phyloP scores from a whole-genome alignment of 768 basidiomycete species.

The Sporobolomyces phaffii region DNA sequence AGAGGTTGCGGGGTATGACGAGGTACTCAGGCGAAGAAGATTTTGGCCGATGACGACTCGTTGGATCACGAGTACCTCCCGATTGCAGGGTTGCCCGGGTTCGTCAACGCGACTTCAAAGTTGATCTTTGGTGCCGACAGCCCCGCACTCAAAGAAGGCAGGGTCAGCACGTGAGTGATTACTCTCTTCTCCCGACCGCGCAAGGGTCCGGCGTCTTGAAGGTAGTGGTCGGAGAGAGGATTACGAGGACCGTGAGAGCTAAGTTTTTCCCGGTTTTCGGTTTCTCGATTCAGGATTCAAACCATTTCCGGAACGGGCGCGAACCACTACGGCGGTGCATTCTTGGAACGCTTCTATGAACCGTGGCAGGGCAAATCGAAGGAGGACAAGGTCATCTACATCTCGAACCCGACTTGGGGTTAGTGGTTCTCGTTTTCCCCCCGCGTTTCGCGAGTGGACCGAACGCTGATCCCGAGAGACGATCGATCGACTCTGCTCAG shows the following conservation, averaged over 20 bases:
- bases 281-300: slow-evolving; percentile 77
- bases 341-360: slow-evolving; percentile 82
- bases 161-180: slow-evolving; percentile 56
- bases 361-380: slow-evolving; percentile 42
- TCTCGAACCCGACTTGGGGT: slow-evolving; percentile 97
- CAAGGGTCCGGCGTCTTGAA: too few species aligned
- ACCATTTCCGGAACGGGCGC: slow-evolving; percentile 98
- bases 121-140: slow-evolving; percentile 86
- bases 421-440: slow-evolving; percentile 43
- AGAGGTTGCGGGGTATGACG: too few species aligned
- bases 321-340: slow-evolving; percentile 86
- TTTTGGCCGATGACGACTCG: slow-evolving; percentile 55
- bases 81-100: slow-evolving; percentile 81
- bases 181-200: background rate
- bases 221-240: too few species aligned
- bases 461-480: too few species aligned
- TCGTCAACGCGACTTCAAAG: slow-evolving; percentile 78
- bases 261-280: too few species aligned
- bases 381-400: slow-evolving; percentile 63
- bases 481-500: slow-evolving; percentile 32
- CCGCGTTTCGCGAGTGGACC: too few species aligned
- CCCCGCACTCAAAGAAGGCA: slow-evolving; percentile 58
- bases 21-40: slow-evolving; percentile 76
- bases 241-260: too few species aligned
- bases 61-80: slow-evolving; percentile 51